Base-by-base conservation (phyloP, 2,329 filamentous ascomycete genomes). In the Hypoxylon sp. region DNA sequence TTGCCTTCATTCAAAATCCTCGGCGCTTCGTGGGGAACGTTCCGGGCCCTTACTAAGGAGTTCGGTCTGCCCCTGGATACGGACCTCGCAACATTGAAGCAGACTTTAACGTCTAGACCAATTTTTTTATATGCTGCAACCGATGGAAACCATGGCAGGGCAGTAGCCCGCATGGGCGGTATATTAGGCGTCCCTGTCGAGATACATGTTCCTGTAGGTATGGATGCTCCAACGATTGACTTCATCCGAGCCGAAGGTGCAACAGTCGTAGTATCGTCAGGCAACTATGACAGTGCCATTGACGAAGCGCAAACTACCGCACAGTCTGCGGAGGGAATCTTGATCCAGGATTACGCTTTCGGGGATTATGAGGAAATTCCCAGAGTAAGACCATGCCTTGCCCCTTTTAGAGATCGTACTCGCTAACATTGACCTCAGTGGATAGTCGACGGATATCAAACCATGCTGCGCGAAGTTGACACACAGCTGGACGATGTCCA, bases 401-500 rank as follows among this genome's bases (percentile, higher is more conserved):
- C 19, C 13, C n/a, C 4, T 15, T 15, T 6, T 9, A 13, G 9
- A n/a, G 6, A 7, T n/a, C 5, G 7, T 15, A 16, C 7, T 5
- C 8, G 17, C 25, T 40, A 19, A 29, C 23, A 7, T 3, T 16
- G 7, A 3, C 6, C n/a, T 7, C 32, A 81, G 67, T 91, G 86
- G 86, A 87, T 91, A 13, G 85, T 90, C 0, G 84, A 91, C 44
- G 89, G 89, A 0, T 92, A 92, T 63, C 76, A 75, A 3, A 90
- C 87, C 0, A 85, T 91, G 79, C 73, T 91, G 59, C 64, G 69
- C 5, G 89, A 92, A 65, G 73, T 82, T 0, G 86, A 90, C 38
- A 65, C 74, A 13, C 87, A 91, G 62, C 62, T 86, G 1, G 60
- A 69, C 0, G 66, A 60, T 1, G 55, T 72, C 0, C 52, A 60